Evolutionary conservation across 352 stramenopile species (phyloP).

Genomic region (Globisporangium cylindrosporum): DNA sequence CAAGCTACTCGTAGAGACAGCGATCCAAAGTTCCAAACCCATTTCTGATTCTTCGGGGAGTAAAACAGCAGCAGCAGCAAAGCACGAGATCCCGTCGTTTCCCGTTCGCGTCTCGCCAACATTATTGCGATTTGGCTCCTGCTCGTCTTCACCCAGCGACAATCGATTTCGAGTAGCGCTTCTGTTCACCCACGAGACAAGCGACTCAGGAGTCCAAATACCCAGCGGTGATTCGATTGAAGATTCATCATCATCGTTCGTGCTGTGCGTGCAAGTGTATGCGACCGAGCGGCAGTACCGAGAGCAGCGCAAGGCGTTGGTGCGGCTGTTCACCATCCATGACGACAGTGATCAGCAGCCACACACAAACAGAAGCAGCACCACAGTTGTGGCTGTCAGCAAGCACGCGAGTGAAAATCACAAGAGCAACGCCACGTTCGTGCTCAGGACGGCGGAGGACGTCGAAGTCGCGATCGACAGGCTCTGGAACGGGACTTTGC

Average conservation of each 20-base stretch:
- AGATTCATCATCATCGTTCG: conserved; percentile 10
- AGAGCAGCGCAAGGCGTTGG: conserved; percentile 8
- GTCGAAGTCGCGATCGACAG: conserved; percentile 15
- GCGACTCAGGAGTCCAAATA: background rate
- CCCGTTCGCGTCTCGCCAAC: conserved; percentile 28
- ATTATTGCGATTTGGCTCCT: conserved; percentile 7
- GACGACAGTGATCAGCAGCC: background rate
- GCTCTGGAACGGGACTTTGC: conserved; percentile 11
- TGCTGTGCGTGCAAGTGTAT: conserved; percentile 16
- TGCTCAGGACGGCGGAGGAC: conserved; percentile 13
- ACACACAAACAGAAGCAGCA: background rate
- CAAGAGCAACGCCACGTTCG: conserved; percentile 16
- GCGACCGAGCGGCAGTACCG: conserved; percentile 16
- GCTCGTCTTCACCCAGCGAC: background rate
- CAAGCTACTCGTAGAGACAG: conserved; percentile 19
- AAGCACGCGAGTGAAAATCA: conserved; percentile 10
- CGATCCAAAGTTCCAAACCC: background rate
- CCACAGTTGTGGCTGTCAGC: conserved; percentile 7
- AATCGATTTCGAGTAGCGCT: conserved; percentile 5
- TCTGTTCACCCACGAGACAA: conserved; percentile 8
- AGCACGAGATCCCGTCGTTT: conserved; percentile 21
- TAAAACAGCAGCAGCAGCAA: background rate
- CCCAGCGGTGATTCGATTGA: background rate
- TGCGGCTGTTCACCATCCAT: conserved; percentile 8
- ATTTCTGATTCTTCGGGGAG: background rate